Evolutionary conservation across 768 basidiomycete genomes (phyloP).

Genomic region (Boletus coccyginus): DNA sequence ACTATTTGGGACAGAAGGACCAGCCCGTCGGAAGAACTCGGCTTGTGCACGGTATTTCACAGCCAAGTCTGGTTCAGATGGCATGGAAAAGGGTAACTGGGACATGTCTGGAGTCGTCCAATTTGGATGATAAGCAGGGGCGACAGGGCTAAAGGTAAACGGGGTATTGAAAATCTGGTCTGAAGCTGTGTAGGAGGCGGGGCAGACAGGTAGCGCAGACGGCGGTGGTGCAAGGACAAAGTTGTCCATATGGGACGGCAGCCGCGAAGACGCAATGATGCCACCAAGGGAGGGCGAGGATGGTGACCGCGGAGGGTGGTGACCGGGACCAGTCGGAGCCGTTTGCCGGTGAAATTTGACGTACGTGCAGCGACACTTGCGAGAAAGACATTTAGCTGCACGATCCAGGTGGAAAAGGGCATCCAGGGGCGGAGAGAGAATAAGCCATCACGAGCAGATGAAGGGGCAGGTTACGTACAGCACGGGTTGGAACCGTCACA

Average conservation of each 20-base stretch:
- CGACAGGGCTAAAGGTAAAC: constrained; percentile 29
- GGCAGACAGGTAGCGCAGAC: constrained; percentile 29
- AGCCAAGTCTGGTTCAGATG: constrained; percentile 38
- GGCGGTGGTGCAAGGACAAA: constrained; percentile 42
- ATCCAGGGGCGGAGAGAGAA: not conserved
- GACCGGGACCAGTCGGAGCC: constrained; percentile 73
- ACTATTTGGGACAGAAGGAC: constrained; percentile 12
- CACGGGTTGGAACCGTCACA: constrained; percentile 83
- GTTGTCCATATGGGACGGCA: constrained; percentile 38
- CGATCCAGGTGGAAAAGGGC: not conserved
- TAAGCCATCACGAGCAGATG: not conserved
- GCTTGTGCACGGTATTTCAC: constrained; percentile 47
- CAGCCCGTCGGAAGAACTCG: constrained; percentile 40
- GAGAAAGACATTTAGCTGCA: constrained; percentile 69
- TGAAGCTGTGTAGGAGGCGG: constrained; percentile 13
- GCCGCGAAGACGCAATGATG: constrained; percentile 13
- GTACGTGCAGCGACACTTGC: constrained; percentile 73
- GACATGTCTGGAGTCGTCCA: constrained; percentile 21
- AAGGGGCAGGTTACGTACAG: constrained; percentile 42
- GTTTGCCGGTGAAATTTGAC: constrained; percentile 84
- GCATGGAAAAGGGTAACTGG: constrained; percentile 18
- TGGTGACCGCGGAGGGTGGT: constrained; percentile 39
- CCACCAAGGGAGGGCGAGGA: constrained; percentile 28
- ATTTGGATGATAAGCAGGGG: constrained; percentile 14
- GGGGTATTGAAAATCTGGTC: constrained; percentile 32